Conservation (phyloP, 257 asterid genomes). For the Ajuga chamaepitys region DNA sequence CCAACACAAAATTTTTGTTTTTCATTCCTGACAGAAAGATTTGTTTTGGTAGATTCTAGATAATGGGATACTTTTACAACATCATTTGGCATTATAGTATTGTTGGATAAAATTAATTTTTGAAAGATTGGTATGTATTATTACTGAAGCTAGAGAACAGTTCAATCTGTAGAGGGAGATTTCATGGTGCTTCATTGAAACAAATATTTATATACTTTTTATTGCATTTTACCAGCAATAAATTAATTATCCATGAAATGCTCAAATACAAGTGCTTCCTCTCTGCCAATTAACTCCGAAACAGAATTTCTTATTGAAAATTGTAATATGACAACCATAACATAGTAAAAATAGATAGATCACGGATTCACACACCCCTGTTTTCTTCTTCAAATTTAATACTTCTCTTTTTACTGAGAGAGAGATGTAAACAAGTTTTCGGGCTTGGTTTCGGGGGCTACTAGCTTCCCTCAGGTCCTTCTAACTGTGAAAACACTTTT, state of each 20-base stretch:
- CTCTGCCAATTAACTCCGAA: slow-evolving; percentile 10
- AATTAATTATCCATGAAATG: background rate
- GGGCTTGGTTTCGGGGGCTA: slow-evolving; percentile 52
- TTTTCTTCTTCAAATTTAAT: slow-evolving; percentile 2
- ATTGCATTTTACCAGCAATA: background rate
- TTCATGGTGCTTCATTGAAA: too few species aligned
- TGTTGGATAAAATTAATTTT: too few species aligned
- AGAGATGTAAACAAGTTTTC: slow-evolving; percentile 23
- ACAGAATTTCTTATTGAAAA: slow-evolving; percentile 10
- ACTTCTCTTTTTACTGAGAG: background rate
- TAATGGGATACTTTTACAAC: too few species aligned
- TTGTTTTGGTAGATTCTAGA: too few species aligned
- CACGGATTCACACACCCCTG: slow-evolving; percentile 22
- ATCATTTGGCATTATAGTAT: too few species aligned
- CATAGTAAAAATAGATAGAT: background rate
- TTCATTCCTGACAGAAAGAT: too few species aligned
- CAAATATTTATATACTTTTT: too few species aligned
- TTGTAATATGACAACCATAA: background rate
- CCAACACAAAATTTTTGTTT: too few species aligned
- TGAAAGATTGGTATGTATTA: too few species aligned
- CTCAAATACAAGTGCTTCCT: background rate
- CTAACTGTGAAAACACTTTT: slow-evolving; percentile 68
- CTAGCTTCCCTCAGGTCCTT: slow-evolving; percentile 72
- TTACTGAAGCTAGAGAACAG: too few species aligned
- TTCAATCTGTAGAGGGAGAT: too few species aligned